Evolutionary conservation across 75 land plant genomes (phyloP), one percentile per base, ranked within the genome.

Genomic region (Ceratopteris richardii): DNA sequence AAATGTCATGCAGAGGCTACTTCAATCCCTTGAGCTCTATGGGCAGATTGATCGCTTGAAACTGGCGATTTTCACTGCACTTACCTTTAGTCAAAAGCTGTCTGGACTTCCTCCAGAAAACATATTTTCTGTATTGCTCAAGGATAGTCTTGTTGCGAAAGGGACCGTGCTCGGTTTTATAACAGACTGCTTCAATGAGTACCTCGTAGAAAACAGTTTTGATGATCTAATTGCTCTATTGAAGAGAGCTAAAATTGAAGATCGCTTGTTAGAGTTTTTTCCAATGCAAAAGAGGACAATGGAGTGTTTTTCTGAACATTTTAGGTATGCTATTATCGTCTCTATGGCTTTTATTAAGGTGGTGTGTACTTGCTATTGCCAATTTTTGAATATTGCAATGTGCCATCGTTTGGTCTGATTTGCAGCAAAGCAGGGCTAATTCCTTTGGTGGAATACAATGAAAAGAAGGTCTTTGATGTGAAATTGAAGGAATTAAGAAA

Each of bases 1-100:
- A 73, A 91, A 91, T 91, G 97, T 91, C 56, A 82, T 78, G 80
- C 94, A 76, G 67, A 69, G 78, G 71, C 94, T 82, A 62, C 66
- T 91, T 20, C 97, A 91, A 75, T 88, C 95, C 5, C 57, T 91
- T 86, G 97, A 91, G 60, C 82, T 88, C n/a, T 91, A 81, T 66
- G 95, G 79, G 65, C 82, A 89, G 27, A 79, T 80, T 68, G 97
- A 91, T 43, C 80, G 86, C 61, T 79, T 89, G 75, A 91, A 84
- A 68, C 72, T 91, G 44, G 95, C 97, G 16, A 82, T 91, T 55
- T 91, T 88, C 73, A 88, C 95, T 31, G 86, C 97, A 19, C 89
- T 91, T 44, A 75, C 93, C 10, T 91, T 91, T 62, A 85, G 96
- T 23, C 97, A 91, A 86, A 91, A 91, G 68, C 59, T 91, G 13